These are phyloP conservation scores for Farysia itapuensis DNA, from an alignment of 1,284 basidiomycete species.

Conservation along the genomic window DNA sequence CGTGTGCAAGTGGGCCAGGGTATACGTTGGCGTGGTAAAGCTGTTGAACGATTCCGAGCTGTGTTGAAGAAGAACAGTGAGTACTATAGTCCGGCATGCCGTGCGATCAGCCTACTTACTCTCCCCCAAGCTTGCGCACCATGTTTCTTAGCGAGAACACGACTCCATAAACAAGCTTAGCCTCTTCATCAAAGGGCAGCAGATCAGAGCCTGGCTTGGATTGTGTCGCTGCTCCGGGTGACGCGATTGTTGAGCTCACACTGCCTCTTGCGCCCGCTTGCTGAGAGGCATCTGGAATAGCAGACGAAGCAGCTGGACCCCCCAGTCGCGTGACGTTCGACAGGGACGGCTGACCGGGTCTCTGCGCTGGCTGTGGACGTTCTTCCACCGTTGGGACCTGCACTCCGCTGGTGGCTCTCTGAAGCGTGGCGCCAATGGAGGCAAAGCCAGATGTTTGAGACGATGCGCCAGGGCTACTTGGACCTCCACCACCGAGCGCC, in stretches of 20 bases:
- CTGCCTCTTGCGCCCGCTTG: background rate
- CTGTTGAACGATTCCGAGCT: constrained; percentile 76
- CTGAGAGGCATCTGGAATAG: background rate
- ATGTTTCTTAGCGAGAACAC: constrained; percentile 88
- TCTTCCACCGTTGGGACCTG: constrained; percentile 2
- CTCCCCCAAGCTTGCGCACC: constrained; percentile 76
- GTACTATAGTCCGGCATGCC: background rate
- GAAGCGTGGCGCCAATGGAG: constrained; percentile 44
- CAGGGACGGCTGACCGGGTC: constrained; percentile 23
- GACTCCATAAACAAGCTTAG: constrained; percentile 95
- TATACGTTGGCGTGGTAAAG: constrained; percentile 89
- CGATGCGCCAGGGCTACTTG: constrained; percentile 8
- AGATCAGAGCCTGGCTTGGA: constrained; percentile 10
- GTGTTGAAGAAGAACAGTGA: background rate
- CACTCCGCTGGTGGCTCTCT: constrained; percentile 27
- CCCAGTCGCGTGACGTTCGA: constrained; percentile 23
- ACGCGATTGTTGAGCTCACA: background rate
- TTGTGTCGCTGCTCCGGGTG: constrained; percentile 1
- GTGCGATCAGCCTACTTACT: constrained; percentile 14
- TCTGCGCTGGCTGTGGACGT: constrained; percentile 5
- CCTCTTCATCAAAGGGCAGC: constrained; percentile 88
- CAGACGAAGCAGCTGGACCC: background rate
- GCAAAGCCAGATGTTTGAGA: constrained; percentile 35
- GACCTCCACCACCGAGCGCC: constrained; percentile 1
- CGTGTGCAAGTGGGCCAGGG: constrained; percentile 89